Conservation (phyloP, 805 yeast genomes). For the Yamadazyma insecticola region DNA sequence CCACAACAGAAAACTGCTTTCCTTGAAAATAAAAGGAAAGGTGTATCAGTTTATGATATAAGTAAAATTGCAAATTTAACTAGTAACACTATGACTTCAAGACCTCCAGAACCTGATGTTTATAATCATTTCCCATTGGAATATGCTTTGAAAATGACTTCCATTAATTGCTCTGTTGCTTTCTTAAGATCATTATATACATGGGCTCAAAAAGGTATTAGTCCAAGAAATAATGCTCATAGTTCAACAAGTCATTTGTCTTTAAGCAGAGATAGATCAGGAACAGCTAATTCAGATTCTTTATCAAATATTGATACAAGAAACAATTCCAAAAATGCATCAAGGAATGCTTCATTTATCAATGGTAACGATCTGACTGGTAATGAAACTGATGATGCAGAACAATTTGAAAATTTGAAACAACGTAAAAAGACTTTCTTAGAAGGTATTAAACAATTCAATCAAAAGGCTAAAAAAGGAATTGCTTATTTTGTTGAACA, state of each 20-base stretch:
- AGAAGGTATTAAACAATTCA: slow-evolving; percentile 76
- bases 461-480: slow-evolving; percentile 82
- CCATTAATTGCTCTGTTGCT: slow-evolving; percentile 77
- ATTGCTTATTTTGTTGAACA: slow-evolving; percentile 55
- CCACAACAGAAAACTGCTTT: slow-evolving; percentile 56
- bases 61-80: slow-evolving; percentile 73
- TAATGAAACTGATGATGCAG: slow-evolving; percentile 62
- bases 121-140: slow-evolving; percentile 62
- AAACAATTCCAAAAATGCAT: slow-evolving; percentile 11
- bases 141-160: slow-evolving; percentile 76
- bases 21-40: slow-evolving; percentile 39
- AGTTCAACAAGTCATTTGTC: slow-evolving; percentile 6
- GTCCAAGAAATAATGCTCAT: slow-evolving; percentile 1
- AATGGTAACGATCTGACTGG: slow-evolving; percentile 10
- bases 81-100: slow-evolving; percentile 56
- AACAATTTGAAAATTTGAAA: slow-evolving; percentile 80
- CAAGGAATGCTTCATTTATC: slow-evolving; percentile 22
- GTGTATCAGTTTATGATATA: slow-evolving; percentile 70
- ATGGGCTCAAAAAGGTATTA: slow-evolving; percentile 71
- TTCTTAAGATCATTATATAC: slow-evolving; percentile 74
- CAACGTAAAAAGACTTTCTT: slow-evolving; percentile 76
- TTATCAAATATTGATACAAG: slow-evolving; percentile 22
- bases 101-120: slow-evolving; percentile 54
- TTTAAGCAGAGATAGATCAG: slow-evolving; percentile 21
- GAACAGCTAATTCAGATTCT: slow-evolving; percentile 25